A percentile compares a stretch with the other conserved stretches of the same genome.
These are phyloP conservation scores for Toxicodendron radicans DNA, from an alignment of 345 rosid species.

Conservation along the genomic window DNA sequence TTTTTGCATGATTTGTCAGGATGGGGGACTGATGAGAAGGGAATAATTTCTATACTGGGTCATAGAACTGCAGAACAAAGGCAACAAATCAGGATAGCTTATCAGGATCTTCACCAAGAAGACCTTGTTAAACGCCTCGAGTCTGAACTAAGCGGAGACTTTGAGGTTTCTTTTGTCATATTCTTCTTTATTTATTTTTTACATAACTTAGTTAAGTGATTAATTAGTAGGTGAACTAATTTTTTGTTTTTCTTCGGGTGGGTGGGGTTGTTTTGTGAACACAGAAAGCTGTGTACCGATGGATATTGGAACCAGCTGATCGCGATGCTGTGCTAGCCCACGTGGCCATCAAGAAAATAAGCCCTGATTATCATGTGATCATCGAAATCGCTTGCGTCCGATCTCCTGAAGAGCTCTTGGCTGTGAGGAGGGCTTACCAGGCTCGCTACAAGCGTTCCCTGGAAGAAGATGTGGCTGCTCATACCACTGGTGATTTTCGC, in stretches of 20 bases:
- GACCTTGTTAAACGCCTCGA: conserved; percentile 63
- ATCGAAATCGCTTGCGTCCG: conserved; percentile 48
- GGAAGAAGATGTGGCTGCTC: conserved; percentile 72
- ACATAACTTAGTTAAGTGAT: too few species aligned
- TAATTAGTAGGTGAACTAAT: too few species aligned
- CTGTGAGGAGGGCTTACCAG: conserved; percentile 56
- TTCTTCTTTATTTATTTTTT: background rate
- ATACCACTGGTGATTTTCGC: conserved; percentile 52
- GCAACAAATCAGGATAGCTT: conserved; percentile 53
- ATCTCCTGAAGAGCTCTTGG: conserved; percentile 67
- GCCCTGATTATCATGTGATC: conserved; percentile 45
- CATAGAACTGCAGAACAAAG: conserved; percentile 59
- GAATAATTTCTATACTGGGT: conserved; percentile 41
- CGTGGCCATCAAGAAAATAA: conserved; percentile 40
- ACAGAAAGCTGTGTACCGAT: conserved; percentile 60
- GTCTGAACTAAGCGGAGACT: conserved; percentile 60
- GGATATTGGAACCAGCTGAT: conserved; percentile 60
- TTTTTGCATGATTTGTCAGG: conserved; percentile 25
- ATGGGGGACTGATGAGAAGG: conserved; percentile 61
- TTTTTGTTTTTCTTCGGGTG: too few species aligned
- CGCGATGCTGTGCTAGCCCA: conserved; percentile 63
- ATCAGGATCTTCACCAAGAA: conserved; percentile 40
- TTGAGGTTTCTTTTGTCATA: conserved; percentile 29
- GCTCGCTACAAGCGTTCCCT: conserved; percentile 61
- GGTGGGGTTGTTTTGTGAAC: background rate